Conservation (phyloP, 2,329 filamentous ascomycete genomes). For the Colletotrichum lupini region DNA sequence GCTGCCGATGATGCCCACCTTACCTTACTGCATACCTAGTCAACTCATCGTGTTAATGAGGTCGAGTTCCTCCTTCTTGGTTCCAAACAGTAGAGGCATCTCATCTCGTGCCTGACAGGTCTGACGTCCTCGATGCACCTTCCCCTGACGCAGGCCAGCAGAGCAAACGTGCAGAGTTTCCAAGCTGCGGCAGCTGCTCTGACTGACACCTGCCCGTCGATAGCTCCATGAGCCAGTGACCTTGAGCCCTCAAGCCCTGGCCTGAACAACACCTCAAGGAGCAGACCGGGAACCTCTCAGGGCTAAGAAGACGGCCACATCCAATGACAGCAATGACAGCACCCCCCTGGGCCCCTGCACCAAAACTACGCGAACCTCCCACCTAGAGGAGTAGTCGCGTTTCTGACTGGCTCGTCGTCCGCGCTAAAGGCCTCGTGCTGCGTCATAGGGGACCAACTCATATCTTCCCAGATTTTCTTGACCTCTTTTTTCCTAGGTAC, state of each 20-base stretch:
- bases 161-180: neutral
- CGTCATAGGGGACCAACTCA: slow-evolving; percentile 27
- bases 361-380: neutral
- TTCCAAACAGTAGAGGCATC: neutral
- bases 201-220: neutral
- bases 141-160: neutral
- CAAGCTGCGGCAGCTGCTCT: neutral
- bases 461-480: neutral
- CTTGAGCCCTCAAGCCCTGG: no score
- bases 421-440: neutral
- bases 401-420: neutral
- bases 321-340: neutral
- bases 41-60: no score
- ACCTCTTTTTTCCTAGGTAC: neutral
- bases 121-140: neutral
- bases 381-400: neutral
- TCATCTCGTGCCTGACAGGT: neutral
- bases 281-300: no score
- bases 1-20: neutral
- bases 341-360: neutral
- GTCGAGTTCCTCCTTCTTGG: neutral
- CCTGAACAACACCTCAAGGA: no score
- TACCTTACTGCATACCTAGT: no score
- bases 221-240: neutral
- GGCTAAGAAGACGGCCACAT: no score